These are phyloP conservation scores for Umbelopsis vinacea DNA, from an alignment of 192 early-diverging fungal genomes.

Conservation along the genomic window DNA sequence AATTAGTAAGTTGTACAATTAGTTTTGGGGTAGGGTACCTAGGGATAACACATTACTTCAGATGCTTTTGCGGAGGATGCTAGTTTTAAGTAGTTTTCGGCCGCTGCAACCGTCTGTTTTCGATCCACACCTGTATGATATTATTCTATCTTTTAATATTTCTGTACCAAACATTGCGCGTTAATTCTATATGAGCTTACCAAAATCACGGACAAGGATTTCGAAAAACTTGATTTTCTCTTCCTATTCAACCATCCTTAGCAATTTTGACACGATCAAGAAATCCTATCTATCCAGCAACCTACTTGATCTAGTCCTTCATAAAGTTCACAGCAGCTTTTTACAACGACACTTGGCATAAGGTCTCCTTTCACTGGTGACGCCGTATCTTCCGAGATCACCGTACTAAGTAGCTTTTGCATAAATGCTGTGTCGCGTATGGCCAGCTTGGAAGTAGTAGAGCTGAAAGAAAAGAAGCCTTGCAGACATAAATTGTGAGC, in stretches of 20 bases:
- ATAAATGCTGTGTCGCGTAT: slow-evolving; percentile 43
- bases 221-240: slow-evolving; percentile 55
- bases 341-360: slow-evolving; percentile 52
- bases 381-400: slow-evolving; percentile 45
- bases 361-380: slow-evolving; percentile 52
- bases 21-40: neutral
- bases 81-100: slow-evolving; percentile 33
- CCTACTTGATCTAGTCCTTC: slow-evolving; percentile 46
- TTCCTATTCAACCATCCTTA: slow-evolving; percentile 1
- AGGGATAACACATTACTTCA: slow-evolving; percentile 2
- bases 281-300: slow-evolving; percentile 12
- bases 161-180: too few relatives aligned
- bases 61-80: slow-evolving; percentile 28
- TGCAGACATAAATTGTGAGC: neutral
- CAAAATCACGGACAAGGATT: slow-evolving; percentile 49
- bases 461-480: slow-evolving; percentile 27
- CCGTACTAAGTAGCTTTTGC: slow-evolving; percentile 40
- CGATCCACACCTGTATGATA: slow-evolving; percentile 43
- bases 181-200: slow-evolving; percentile 23
- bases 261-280: neutral
- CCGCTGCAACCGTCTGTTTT: slow-evolving; percentile 39
- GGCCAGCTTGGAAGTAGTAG: slow-evolving; percentile 20
- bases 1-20: neutral
- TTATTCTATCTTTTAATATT: neutral
- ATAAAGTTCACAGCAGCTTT: slow-evolving; percentile 63